Conservation (phyloP, 1,284 basidiomycete genomes). For the Phaffia rhodozyma region DNA sequence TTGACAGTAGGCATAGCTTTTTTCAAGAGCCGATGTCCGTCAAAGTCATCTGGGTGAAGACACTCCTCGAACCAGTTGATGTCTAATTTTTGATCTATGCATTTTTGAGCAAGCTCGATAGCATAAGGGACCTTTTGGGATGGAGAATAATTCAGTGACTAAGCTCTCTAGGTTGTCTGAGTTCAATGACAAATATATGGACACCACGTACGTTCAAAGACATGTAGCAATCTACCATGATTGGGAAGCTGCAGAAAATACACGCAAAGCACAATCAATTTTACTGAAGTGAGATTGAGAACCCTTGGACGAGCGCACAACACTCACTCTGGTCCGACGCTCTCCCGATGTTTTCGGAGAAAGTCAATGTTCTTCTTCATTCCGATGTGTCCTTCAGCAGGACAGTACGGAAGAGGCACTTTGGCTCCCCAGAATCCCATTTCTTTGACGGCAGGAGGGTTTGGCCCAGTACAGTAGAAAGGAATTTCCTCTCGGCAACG, state of each 20-base stretch:
- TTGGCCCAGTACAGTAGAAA: slow-evolving; percentile 43
- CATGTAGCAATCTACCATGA: slow-evolving; percentile 46
- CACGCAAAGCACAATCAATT: not conserved
- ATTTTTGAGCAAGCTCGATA: slow-evolving; percentile 39
- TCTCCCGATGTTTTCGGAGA: slow-evolving; percentile 38
- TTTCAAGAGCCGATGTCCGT: slow-evolving; percentile 32
- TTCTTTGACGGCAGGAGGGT: slow-evolving; percentile 38
- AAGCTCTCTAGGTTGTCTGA: not conserved
- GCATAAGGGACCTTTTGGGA: slow-evolving; percentile 34
- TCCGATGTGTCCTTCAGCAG: slow-evolving; percentile 36
- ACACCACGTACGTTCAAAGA: slow-evolving; percentile 33
- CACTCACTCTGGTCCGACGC: slow-evolving; percentile 32
- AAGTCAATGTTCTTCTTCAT: slow-evolving; percentile 43
- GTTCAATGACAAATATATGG: too few relatives aligned
- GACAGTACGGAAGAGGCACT: slow-evolving; percentile 22
- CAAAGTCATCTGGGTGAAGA: slow-evolving; percentile 41
- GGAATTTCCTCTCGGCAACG: slow-evolving; percentile 41
- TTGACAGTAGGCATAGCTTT: slow-evolving; percentile 40
- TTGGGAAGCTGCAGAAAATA: slow-evolving; percentile 34
- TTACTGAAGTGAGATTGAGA: not conserved
- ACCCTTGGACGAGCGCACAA: not conserved
- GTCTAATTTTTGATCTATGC: slow-evolving; percentile 39
- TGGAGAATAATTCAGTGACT: not conserved
- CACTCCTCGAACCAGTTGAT: slow-evolving; percentile 47
- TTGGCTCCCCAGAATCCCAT: slow-evolving; percentile 46